These are phyloP conservation scores for Xylaria sp. DNA, from an alignment of 2,329 filamentous ascomycete species.

Conservation along the genomic window DNA sequence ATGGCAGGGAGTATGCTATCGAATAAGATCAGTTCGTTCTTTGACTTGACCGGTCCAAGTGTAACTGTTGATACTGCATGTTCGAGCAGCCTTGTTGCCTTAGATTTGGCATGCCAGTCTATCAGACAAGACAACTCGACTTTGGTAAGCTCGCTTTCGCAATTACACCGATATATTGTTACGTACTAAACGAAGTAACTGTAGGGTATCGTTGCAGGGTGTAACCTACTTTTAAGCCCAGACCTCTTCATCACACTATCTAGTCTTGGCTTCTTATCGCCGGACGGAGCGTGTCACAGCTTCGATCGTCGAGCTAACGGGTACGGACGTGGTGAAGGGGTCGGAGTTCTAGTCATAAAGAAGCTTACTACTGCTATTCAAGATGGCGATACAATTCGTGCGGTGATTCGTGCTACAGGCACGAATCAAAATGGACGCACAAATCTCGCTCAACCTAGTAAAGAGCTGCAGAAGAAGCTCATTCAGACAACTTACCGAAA, in stretches of 20 bases:
- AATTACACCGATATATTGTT: too few relatives aligned
- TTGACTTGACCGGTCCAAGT: too few relatives aligned
- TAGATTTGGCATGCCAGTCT: too few relatives aligned
- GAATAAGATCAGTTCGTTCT: too few relatives aligned
- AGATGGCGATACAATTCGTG: conserved; percentile 46
- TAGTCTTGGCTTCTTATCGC: not conserved
- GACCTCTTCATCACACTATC: not conserved
- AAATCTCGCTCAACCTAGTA: conserved; percentile 49
- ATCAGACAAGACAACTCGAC: too few relatives aligned
- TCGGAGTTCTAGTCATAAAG: not conserved
- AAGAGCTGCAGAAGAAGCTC: conserved; percentile 57
- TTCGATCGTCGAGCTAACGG: not conserved
- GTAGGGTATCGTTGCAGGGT: too few relatives aligned
- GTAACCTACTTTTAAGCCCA: too few relatives aligned
- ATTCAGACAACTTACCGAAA: conserved; percentile 49
- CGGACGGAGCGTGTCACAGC: not conserved
- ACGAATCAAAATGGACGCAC: conserved; percentile 56
- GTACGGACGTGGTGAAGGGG: not conserved
- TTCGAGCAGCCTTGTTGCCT: too few relatives aligned
- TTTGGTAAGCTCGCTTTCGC: too few relatives aligned
- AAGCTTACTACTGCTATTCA: conserved; percentile 52
- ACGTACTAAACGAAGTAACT: too few relatives aligned
- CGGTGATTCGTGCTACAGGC: conserved; percentile 54
- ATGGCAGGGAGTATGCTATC: too few relatives aligned
- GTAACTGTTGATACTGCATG: too few relatives aligned